A percentile compares a stretch with the other conserved stretches of the same genome.
These are phyloP conservation scores for Tephrocybe sp. DNA, from an alignment of 768 basidiomycete species.

Conservation along the genomic window DNA sequence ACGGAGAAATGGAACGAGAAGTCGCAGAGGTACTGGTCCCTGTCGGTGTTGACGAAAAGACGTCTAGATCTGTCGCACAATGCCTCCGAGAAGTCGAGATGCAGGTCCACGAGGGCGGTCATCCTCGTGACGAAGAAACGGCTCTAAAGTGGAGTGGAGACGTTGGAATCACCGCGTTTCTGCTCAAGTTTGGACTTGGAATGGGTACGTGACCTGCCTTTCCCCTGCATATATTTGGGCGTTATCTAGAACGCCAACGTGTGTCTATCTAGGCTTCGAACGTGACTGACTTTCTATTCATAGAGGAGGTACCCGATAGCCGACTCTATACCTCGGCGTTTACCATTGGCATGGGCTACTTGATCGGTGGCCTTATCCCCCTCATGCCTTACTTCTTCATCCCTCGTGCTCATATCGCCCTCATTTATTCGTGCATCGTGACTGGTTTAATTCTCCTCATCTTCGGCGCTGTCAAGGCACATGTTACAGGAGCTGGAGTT, in stretches of 20 bases:
- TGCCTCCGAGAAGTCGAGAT: conserved; percentile 69
- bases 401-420: conserved; percentile 58
- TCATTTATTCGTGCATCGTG: conserved; percentile 72
- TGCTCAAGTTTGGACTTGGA: conserved; percentile 95
- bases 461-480: conserved; percentile 90
- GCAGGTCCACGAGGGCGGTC: conserved; percentile 22
- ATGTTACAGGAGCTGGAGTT: conserved; percentile 77
- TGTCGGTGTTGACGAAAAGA: conserved; percentile 82
- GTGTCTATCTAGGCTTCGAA: neutral
- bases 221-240: neutral
- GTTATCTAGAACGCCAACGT: neutral
- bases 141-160: conserved; percentile 68
- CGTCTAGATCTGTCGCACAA: conserved; percentile 76
- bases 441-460: conserved; percentile 85
- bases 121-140: conserved; percentile 52
- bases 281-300: neutral
- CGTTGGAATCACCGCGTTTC: conserved; percentile 87
- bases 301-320: conserved; percentile 85
- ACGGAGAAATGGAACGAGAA: conserved; percentile 95
- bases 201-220: conserved; percentile 51
- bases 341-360: conserved; percentile 94
- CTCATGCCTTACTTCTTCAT: conserved; percentile 93
- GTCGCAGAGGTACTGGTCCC: conserved; percentile 85
- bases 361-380: conserved; percentile 90
- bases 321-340: conserved; percentile 89